Percentiles rank a stretch among this genome's conserved stretches.
These are phyloP conservation scores for Kluyveromyces aestuarii DNA, from an alignment of 805 yeast genomes.

Conservation along the genomic window DNA sequence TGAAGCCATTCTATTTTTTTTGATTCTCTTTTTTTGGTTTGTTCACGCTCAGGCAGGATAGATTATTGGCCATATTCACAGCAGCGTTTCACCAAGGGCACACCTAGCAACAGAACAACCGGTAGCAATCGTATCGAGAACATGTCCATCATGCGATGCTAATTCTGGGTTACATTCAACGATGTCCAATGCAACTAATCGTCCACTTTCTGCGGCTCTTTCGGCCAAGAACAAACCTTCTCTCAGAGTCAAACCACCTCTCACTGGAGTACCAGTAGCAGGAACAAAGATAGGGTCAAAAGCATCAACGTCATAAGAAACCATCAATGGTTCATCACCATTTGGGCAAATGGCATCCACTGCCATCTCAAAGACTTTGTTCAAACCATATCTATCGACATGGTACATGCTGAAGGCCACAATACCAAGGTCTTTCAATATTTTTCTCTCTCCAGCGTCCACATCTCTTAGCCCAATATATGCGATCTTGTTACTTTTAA, in stretches of 20 bases:
- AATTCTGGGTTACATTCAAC: constrained; percentile 91
- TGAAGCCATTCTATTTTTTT: background rate
- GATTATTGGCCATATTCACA: constrained; percentile 9
- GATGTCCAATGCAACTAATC: constrained; percentile 76
- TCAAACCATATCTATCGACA: constrained; percentile 88
- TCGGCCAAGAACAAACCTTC: constrained; percentile 92
- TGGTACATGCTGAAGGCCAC: constrained; percentile 93
- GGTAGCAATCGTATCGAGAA: constrained; percentile 76
- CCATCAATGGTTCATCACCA: constrained; percentile 66
- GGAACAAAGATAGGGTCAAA: constrained; percentile 92
- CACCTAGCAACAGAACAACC: constrained; percentile 90
- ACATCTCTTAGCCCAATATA: constrained; percentile 94
- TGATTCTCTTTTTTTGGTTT: no score
- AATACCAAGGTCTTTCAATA: constrained; percentile 61
- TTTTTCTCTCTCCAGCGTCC: constrained; percentile 74
- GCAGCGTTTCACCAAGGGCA: constrained; percentile 84
- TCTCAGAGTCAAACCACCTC: constrained; percentile 90
- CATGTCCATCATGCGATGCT: constrained; percentile 67
- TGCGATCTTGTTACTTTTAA: constrained; percentile 65
- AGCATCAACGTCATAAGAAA: constrained; percentile 94
- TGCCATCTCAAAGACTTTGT: constrained; percentile 87
- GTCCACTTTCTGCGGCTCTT: constrained; percentile 86
- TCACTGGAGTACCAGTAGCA: constrained; percentile 95
- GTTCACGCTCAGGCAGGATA: no score
- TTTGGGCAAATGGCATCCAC: constrained; percentile 67